These are phyloP conservation scores for Trypanosoma congolense DNA, from an alignment of 208 protist species.

Conservation along the genomic window DNA sequence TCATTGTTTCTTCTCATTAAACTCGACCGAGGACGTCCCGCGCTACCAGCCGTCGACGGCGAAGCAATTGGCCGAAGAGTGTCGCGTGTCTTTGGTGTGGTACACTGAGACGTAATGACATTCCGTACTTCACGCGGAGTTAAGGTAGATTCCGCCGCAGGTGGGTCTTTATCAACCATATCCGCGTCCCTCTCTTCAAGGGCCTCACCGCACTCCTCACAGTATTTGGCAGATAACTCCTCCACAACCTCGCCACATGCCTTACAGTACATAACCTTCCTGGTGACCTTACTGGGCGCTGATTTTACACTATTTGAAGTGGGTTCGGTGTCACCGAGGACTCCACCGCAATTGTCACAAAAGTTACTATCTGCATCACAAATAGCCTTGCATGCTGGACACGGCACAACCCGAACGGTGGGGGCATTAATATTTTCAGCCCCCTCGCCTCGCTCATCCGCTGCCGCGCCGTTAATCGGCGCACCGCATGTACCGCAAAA, in stretches of 20 bases:
- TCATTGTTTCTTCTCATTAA: too few relatives aligned
- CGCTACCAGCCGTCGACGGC: neutral
- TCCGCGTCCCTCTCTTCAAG: constrained; percentile 26
- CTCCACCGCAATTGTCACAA: constrained; percentile 82
- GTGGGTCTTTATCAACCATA: constrained; percentile 1
- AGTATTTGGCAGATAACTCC: constrained; percentile 51
- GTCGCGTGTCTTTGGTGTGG: neutral
- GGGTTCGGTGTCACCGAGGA: constrained; percentile 42
- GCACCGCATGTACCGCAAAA: constrained; percentile 82
- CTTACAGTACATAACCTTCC: constrained; percentile 50
- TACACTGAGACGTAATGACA: neutral
- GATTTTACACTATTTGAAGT: neutral
- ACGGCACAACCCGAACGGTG: constrained; percentile 41
- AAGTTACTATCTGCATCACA: constrained; percentile 83
- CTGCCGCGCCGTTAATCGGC: constrained; percentile 45
- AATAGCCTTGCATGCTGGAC: constrained; percentile 62
- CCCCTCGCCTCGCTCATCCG: constrained; percentile 33
- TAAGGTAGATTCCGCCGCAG: constrained; percentile 13
- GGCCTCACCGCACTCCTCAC: constrained; percentile 74
- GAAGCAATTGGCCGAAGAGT: neutral
- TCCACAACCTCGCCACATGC: constrained; percentile 42
- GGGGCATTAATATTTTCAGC: constrained; percentile 43
- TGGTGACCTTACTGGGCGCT: constrained; percentile 1
- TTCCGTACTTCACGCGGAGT: constrained; percentile 1
- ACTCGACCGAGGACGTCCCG: too few relatives aligned